Percentiles rank a stretch among this genome's conserved stretches.
phyloP scores from a whole-genome alignment of 2,329 filamentous ascomycete species.

The Pestalotiopsis sp. region DNA sequence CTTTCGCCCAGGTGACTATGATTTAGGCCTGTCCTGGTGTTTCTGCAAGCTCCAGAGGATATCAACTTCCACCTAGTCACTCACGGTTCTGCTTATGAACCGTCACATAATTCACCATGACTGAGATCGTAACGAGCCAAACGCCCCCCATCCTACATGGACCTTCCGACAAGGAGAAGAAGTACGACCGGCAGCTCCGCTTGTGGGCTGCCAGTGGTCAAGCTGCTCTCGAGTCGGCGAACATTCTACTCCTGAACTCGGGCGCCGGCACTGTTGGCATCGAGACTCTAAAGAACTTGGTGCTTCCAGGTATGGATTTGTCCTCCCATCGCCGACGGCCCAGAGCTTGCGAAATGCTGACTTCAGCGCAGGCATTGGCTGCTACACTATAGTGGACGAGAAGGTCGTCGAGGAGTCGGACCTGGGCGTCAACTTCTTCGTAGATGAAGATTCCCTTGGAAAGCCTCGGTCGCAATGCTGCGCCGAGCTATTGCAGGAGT shows the following conservation, averaged over 20 bases:
- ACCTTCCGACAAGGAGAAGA: conserved; percentile 65
- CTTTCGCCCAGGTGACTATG: neutral
- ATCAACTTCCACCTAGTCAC: neutral
- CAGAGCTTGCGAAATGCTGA: conserved; percentile 19
- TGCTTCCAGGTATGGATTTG: conserved; percentile 67
- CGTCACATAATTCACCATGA: conserved; percentile 32
- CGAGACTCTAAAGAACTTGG: conserved; percentile 95
- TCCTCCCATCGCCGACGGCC: neutral
- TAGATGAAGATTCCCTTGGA: conserved; percentile 77
- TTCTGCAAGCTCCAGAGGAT: neutral
- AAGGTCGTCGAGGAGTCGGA: conserved; percentile 76
- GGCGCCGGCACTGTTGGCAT: conserved; percentile 84
- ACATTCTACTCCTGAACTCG: conserved; percentile 88
- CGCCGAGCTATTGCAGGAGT: conserved; percentile 74
- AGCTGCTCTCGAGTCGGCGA: conserved; percentile 83
- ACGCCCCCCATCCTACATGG: conserved; percentile 50
- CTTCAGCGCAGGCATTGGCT: conserved; percentile 67
- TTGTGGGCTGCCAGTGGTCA: conserved; percentile 95
- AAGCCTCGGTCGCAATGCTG: conserved; percentile 77
- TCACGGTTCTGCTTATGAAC: neutral
- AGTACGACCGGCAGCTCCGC: conserved; percentile 93
- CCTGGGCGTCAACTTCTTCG: conserved; percentile 94
- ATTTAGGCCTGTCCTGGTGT: neutral
- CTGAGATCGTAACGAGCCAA: conserved; percentile 44
- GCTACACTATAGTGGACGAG: conserved; percentile 87